Evolutionary conservation across 192 early-diverging fungal genomes (phyloP), one percentile per base, ranked within the genome.

Genomic region (Coemansia sp.): DNA sequence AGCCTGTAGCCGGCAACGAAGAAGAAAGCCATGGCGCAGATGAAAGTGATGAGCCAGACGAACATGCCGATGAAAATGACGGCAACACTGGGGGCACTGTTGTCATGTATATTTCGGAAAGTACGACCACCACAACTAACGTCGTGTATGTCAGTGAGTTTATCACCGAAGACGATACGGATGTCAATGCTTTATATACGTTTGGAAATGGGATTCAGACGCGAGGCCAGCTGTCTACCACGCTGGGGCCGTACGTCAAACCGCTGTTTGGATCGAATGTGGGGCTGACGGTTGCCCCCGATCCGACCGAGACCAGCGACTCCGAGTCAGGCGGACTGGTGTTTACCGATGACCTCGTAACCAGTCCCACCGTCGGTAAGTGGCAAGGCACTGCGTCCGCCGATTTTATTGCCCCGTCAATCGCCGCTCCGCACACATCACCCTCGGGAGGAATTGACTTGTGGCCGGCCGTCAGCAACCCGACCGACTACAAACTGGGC

Each of bases 211-310:
- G 68, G 1, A 68, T 74, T 32, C 72, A 74, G 41, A 74, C 77
- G 10, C 62, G 55, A 9, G 76, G 76, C 22, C 59, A 67, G 56
- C 47, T 65, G 50, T 58, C 60, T 4, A 68, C 67, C 3, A 64
- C 58, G 7, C 60, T 73, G 35, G 70, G 76, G 0, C 70, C 70
- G 8, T 73, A 73, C 17, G 63, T 29, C 21, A 72, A 73, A 52
- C 76, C 70, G 19, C 54, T 73, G 45, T 68, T 69, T 58, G 70
- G 76, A 21, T 63, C 60, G 1, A 79, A 79, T 29, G 76, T 79
- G 21, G 76, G 76, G 6, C 43, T 79, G 35, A 79, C 76, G 3
- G 66, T 79, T 15, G 67, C 41, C 1, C 37, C 66, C 0, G 73
- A 65, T 12, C n/a, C 66, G 0, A 23, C 63, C 0, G 66, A 60